Evolutionary conservation across 768 basidiomycete genomes (phyloP), one percentile per base, ranked within the genome.

Genomic region (Exsudoporus frostii): DNA sequence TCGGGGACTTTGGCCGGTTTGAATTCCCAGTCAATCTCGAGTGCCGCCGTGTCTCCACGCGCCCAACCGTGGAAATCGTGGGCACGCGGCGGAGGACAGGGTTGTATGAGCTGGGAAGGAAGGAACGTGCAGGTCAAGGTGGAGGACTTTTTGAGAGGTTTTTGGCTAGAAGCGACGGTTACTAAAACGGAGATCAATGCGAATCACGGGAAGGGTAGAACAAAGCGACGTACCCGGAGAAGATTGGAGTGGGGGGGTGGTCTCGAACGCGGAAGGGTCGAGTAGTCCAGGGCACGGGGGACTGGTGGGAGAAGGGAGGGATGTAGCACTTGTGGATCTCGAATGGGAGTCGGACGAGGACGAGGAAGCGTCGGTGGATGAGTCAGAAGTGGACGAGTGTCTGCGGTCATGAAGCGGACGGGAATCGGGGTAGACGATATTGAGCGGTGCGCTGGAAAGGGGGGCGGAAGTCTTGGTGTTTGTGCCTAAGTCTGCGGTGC

Each of bases 1-100:
- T 90, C 86, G 10, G 90, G 90, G 50, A 92, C 86, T 49, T 76
- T 76, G 14, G 80, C 78, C 38, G 86, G 84, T 34, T 84, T 77
- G 58, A 92, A 92, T 60, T 86, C 82, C 73, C 84, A 84, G 45
- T 75, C 71, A 19, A 63, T 63, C 40, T 61, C 65, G 20, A 64
- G 47, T 30, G 51, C 49, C 27, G 43, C 30, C 3, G 56, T 49
- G 27, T 56, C 57, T 22, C 64, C 57, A 36, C 53, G 50, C 15
- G 45, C 55, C 65, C 64, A 61, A 44, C 42, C 30, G 50, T 59
- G 55, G 43, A 59, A 62, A 37, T 67, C 64, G 32, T 45, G 48
- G 2, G 59, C 20, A 52, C 57, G 64, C 8, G 55, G 57, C 3
- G 53, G 58, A 17, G 63, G 56, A 19, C 62, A 56, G 24, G 63